Evolutionary conservation across 2,329 filamentous ascomycete genomes (phyloP), one percentile per base, ranked within the genome.

Genomic region (Myriosclerotinia scirpicola): DNA sequence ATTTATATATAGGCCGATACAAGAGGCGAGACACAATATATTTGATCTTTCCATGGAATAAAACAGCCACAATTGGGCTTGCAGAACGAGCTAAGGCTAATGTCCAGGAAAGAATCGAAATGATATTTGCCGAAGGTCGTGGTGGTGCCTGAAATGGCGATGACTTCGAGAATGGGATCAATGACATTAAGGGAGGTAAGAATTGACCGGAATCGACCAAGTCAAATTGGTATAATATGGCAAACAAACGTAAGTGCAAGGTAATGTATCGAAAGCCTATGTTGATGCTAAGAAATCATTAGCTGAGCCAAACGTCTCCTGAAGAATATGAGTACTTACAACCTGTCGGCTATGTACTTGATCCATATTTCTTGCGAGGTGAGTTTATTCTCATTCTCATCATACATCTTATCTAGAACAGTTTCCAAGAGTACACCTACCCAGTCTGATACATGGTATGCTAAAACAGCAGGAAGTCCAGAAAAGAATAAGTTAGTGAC

Each of bases 151-250:
- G 69, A 6, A 77, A 58, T 11, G 73, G 74, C 12, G 76, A 77
- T 7, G 64, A 40, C 20, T 67, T 48, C 3, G 72, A 68, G 20
- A 76, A 77, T 26, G 74, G 75, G 26, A 76, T 70, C 36, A 59
- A 34, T 42, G 63, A 59, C 36, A 50, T 53, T 14, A 59, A 30
- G 22, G 63, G 63, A 22, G 63, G 42, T 53, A 59, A 44, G 17
- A 65, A 11, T 38, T 64, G 26, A 14, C 17, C 44, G n/a, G 46
- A 61, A 26, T 61, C 15, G 15, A 76, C 70, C 26, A 77, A 68
- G 42, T 72, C 67, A 8, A 77, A 69, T 54, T 77, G 75, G 48
- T 77, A 73, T 2, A 77, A 70, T 42, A 74, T 72, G 20, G 74
- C 72, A 68, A 75, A 77, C 62, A 76, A 69, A 9, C 72, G 71